Evolutionary conservation across 1,139 yeast species (phyloP).

Genomic region (Torulaspora globosa): DNA sequence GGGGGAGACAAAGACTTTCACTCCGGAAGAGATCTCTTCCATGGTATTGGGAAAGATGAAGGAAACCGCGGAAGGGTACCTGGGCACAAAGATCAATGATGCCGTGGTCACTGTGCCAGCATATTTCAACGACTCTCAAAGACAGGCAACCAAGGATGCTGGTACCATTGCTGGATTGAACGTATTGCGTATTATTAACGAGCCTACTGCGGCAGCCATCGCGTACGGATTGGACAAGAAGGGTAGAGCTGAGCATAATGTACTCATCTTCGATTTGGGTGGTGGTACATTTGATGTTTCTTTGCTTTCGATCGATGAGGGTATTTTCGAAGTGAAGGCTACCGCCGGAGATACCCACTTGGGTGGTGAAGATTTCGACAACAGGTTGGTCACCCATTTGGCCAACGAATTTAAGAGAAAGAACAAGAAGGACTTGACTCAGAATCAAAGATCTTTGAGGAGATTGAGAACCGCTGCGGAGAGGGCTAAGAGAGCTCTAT

Average conservation of each 20-base stretch:
- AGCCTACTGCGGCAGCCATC: slow-evolving; percentile 98
- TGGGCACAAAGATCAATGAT: slow-evolving; percentile 61
- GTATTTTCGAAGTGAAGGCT: slow-evolving; percentile 94
- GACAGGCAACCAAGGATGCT: slow-evolving; percentile 98
- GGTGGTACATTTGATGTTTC: slow-evolving; percentile 99
- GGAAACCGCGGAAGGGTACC: slow-evolving; percentile 61
- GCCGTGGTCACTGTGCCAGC: slow-evolving; percentile 91
- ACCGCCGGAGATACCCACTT: slow-evolving; percentile 98
- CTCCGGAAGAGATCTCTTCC: slow-evolving; percentile 67
- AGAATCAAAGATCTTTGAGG: slow-evolving; percentile 76
- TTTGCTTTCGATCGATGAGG: slow-evolving; percentile 85
- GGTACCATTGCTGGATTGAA: slow-evolving; percentile 95
- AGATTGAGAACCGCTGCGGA: slow-evolving; percentile 87
- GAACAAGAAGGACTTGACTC: slow-evolving; percentile 65
- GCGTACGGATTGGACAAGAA: slow-evolving; percentile 95
- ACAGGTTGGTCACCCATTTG: slow-evolving; percentile 70
- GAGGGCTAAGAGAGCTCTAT: slow-evolving; percentile 84
- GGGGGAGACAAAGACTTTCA: slow-evolving; percentile 60
- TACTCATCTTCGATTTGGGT: slow-evolving; percentile 90
- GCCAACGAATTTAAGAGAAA: slow-evolving; percentile 79
- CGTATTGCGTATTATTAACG: slow-evolving; percentile 91
- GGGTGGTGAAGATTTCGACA: slow-evolving; percentile 95
- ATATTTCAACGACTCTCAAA: slow-evolving; percentile 95
- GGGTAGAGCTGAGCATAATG: slow-evolving; percentile 75
- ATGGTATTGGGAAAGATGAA: slow-evolving; percentile 63